A percentile compares a stretch with the other conserved stretches of the same genome.
phyloP scores from a whole-genome alignment of 495 filamentous ascomycete genomes.

The Aspergillus wentii region DNA sequence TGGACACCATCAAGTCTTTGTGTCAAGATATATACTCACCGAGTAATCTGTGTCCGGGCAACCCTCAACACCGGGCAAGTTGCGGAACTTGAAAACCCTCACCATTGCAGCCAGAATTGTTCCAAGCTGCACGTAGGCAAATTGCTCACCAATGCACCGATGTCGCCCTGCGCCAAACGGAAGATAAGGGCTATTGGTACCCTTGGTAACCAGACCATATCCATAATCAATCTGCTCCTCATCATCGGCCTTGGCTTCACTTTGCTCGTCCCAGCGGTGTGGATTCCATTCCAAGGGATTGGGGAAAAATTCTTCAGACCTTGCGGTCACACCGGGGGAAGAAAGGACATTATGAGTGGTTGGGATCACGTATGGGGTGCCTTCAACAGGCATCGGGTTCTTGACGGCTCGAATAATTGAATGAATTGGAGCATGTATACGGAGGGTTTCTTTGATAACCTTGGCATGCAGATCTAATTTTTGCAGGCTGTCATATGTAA shows the following conservation, averaged over 20 bases:
- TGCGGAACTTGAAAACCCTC: conserved; percentile 38
- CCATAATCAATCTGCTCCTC: conserved; percentile 46
- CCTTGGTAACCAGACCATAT: conserved; percentile 45
- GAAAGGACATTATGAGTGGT: conserved; percentile 44
- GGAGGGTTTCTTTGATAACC: conserved; percentile 58
- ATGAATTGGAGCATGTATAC: conserved; percentile 62
- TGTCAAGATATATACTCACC: no score
- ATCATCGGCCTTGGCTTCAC: conserved; percentile 23
- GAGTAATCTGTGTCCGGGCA: conserved; percentile 49
- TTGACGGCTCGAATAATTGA: conserved; percentile 59
- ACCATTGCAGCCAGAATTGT: conserved; percentile 45
- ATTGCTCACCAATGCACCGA: conserved; percentile 54
- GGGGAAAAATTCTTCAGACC: conserved; percentile 39
- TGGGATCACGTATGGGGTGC: conserved; percentile 42
- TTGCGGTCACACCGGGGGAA: conserved; percentile 44
- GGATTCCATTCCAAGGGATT: conserved; percentile 46
- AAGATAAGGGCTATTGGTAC: conserved; percentile 50
- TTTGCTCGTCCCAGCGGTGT: conserved; percentile 44
- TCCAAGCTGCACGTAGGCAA: conserved; percentile 49
- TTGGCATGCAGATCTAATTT: conserved; percentile 52
- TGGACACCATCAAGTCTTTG: no score
- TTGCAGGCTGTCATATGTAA: conserved; percentile 51
- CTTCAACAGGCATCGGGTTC: conserved; percentile 48
- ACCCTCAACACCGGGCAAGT: conserved; percentile 18
- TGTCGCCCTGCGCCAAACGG: conserved; percentile 54